Evolutionary conservation across 441 rosid species (phyloP).

Genomic region (Erodium texanum): DNA sequence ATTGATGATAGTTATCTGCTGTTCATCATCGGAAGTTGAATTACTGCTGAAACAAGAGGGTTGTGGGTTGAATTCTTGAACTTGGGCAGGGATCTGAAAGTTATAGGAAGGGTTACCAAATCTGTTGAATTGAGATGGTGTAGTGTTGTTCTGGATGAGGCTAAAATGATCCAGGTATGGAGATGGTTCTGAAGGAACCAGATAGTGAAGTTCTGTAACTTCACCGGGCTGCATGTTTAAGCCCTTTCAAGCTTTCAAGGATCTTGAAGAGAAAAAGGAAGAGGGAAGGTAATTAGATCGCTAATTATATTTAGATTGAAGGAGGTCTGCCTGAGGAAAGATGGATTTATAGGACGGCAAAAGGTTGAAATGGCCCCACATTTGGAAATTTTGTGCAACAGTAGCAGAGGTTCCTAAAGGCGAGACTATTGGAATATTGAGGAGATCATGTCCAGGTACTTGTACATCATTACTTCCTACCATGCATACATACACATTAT

Average conservation of each 20-base stretch:
- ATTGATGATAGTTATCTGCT: conserved; percentile 34
- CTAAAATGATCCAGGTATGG: conserved; percentile 26
- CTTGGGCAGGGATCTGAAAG: conserved; percentile 40
- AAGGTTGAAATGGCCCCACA: conserved; percentile 40
- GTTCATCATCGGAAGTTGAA: conserved; percentile 67
- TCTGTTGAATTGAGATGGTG: conserved; percentile 33
- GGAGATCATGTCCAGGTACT: conserved; percentile 31
- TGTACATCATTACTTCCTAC: conserved; percentile 16
- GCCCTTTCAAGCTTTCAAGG: conserved; percentile 14
- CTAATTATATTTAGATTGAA: neutral
- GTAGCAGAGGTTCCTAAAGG: conserved; percentile 21
- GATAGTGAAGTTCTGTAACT: conserved; percentile 36
- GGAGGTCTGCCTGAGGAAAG: conserved; percentile 29
- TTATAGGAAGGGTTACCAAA: conserved; percentile 19
- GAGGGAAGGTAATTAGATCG: conserved; percentile 20
- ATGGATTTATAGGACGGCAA: conserved; percentile 41
- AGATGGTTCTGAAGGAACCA: conserved; percentile 32
- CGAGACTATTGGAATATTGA: conserved; percentile 27
- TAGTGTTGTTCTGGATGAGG: conserved; percentile 31
- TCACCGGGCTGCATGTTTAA: conserved; percentile 65
- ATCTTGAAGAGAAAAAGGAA: conserved; percentile 13
- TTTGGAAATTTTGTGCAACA: conserved; percentile 32
- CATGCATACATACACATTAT: conserved; percentile 14
- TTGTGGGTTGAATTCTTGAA: conserved; percentile 41
- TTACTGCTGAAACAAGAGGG: conserved; percentile 46